Conservation (phyloP, 345 rosid species). For the Eucalyptus cloeziana region DNA sequence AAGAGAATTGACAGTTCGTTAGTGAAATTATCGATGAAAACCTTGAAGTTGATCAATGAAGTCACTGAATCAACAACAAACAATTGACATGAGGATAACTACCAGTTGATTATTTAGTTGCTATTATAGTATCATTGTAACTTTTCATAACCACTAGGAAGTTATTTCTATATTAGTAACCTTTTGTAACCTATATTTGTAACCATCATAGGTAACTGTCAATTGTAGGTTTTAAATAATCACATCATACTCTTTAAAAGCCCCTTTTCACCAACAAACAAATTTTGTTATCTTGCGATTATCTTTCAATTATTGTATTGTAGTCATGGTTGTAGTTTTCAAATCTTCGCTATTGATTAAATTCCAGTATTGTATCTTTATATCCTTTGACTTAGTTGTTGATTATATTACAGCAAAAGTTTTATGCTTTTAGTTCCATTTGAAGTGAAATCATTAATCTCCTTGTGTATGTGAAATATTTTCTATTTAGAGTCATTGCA, state of each 20-base stretch:
- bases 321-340: neutral
- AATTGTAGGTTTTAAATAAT: neutral
- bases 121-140: neutral
- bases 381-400: accelerated
- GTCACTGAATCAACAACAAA: neutral
- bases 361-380: neutral
- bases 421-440: neutral
- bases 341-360: neutral
- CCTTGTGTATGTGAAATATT: neutral
- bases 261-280: neutral
- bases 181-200: neutral
- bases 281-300: neutral
- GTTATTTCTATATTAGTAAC: neutral
- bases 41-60: neutral
- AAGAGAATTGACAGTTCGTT: accelerated
- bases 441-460: neutral
- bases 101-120: neutral
- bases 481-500: neutral
- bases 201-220: too few relatives aligned
- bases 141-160: neutral
- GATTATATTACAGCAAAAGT: accelerated
- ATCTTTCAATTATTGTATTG: neutral
- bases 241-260: neutral
- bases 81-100: neutral
- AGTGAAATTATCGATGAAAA: accelerated